Percentiles rank a stretch among this genome's conserved stretches.
phyloP scores from a whole-genome alignment of 208 protist species.

The Crithidia sp. region DNA sequence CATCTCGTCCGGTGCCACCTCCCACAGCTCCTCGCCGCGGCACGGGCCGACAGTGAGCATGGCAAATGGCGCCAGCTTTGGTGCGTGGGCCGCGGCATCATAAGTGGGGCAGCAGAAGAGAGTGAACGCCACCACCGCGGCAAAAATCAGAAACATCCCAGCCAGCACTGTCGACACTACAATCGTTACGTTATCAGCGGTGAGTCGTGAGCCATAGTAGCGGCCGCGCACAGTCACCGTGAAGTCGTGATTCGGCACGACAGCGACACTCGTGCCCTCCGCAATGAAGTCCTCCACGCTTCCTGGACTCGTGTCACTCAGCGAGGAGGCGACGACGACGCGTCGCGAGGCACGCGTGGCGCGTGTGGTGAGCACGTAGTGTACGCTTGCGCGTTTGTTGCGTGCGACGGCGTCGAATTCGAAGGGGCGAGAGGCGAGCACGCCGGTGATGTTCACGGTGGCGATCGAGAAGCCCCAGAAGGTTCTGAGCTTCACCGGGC shows the following conservation, averaged over 20 bases:
- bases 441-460: slow-evolving; percentile 44
- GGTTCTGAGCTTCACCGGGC: slow-evolving; percentile 6
- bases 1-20: slow-evolving; percentile 63
- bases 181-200: slow-evolving; percentile 8
- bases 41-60: slow-evolving; percentile 69
- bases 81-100: slow-evolving; percentile 58
- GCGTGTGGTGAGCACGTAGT: slow-evolving; percentile 65
- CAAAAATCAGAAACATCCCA: slow-evolving; percentile 28
- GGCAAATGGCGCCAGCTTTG: slow-evolving; percentile 73
- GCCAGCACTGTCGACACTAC: slow-evolving; percentile 14
- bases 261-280: background rate
- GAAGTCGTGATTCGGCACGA: slow-evolving; percentile 17
- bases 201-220: slow-evolving; percentile 1
- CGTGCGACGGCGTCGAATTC: background rate
- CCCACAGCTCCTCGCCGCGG: slow-evolving; percentile 70
- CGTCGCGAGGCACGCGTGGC: background rate
- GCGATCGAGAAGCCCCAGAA: slow-evolving; percentile 80
- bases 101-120: slow-evolving; percentile 47
- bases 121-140: slow-evolving; percentile 28
- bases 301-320: slow-evolving; percentile 6
- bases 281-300: slow-evolving; percentile 3
- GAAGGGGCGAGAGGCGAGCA: slow-evolving; percentile 37
- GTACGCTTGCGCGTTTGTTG: slow-evolving; percentile 26
- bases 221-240: slow-evolving; percentile 11
- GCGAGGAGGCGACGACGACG: slow-evolving; percentile 26